Evolutionary conservation across 2,329 filamentous ascomycete genomes (phyloP).

Genomic region (Clonostachys rosea): DNA sequence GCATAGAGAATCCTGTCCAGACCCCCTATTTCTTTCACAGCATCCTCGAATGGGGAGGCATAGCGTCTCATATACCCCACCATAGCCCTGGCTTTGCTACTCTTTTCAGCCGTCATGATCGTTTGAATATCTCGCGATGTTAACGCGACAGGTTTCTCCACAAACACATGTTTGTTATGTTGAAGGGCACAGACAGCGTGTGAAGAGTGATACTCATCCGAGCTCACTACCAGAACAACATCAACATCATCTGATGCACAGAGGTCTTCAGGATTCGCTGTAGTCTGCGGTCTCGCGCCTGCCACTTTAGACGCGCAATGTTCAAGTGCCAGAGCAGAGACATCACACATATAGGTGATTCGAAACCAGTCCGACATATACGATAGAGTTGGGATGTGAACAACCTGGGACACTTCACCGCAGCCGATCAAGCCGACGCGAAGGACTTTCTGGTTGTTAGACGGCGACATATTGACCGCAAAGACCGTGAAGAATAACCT

Average conservation of each 20-base stretch:
- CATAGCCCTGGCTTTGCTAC: conserved; percentile 39
- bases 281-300: conserved; percentile 15
- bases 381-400: conserved; percentile 45
- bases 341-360: conserved; percentile 45
- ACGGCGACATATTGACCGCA: no score
- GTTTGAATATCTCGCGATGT: conserved; percentile 35
- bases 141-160: conserved; percentile 55
- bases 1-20: conserved; percentile 52
- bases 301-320: conserved; percentile 15
- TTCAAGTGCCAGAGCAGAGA: conserved; percentile 26
- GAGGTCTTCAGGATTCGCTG: conserved; percentile 31
- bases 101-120: conserved; percentile 43
- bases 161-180: conserved; percentile 49
- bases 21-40: conserved; percentile 45
- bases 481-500: no score
- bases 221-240: conserved; percentile 46
- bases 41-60: conserved; percentile 46
- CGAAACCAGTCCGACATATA: conserved; percentile 36
- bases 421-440: conserved; percentile 37
- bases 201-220: conserved; percentile 49
- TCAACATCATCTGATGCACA: conserved; percentile 37
- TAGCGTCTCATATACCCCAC: conserved; percentile 61
- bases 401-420: conserved; percentile 34
- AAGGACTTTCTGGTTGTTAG: no score
- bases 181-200: conserved; percentile 46